phyloP scores from a whole-genome alignment of 163 green algal species.

The Prototheca wickerhamii region DNA sequence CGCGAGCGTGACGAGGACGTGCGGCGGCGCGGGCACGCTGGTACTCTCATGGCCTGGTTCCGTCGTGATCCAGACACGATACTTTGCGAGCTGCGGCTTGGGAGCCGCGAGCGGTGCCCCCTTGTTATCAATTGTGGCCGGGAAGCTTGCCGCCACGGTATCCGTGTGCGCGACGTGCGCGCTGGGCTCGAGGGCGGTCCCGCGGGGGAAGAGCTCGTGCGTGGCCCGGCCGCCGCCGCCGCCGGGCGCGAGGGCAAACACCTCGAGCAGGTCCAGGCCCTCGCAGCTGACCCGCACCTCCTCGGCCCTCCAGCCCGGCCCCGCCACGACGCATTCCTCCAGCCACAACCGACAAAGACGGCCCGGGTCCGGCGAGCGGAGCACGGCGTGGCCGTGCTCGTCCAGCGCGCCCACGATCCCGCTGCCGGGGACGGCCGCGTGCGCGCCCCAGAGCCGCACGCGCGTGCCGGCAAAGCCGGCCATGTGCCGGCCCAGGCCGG shows the following conservation, averaged over 20 bases:
- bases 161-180: too few relatives aligned
- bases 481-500: neutral
- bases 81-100: too few relatives aligned
- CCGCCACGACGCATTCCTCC: neutral
- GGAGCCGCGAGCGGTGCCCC: too few relatives aligned
- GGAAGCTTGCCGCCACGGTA: too few relatives aligned
- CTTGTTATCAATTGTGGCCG: too few relatives aligned
- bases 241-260: neutral
- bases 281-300: neutral
- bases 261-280: neutral
- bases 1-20: too few relatives aligned
- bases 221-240: neutral
- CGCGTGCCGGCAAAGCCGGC: neutral
- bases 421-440: conserved; percentile 22
- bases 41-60: too few relatives aligned
- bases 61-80: too few relatives aligned
- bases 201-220: too few relatives aligned
- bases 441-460: conserved; percentile 17
- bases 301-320: neutral
- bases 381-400: neutral
- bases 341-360: neutral
- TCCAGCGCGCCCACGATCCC: conserved; percentile 1
- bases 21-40: too few relatives aligned
- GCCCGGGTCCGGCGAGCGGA: neutral
- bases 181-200: too few relatives aligned